Conservation (phyloP, 176 grass and related monocot genomes). For the Secale cereale region DNA sequence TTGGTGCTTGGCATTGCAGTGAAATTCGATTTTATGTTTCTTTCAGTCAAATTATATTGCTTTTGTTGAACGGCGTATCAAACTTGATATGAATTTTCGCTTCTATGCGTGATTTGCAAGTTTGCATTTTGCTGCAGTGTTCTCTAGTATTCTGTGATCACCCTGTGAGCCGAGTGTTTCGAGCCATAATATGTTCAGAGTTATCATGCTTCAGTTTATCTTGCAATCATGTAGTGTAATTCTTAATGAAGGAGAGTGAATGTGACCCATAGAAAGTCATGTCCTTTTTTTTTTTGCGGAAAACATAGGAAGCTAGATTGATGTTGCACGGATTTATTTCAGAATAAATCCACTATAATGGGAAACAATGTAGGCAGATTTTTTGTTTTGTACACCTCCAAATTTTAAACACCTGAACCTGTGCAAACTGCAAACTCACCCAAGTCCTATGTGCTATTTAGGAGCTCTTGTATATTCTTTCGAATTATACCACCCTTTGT, state of each 20-base stretch:
- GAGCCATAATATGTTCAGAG: neutral
- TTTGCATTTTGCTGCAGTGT: neutral
- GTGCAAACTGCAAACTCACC: neutral
- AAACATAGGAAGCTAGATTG: neutral
- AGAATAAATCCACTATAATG: neutral
- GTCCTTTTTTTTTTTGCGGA: neutral
- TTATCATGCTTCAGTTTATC: neutral
- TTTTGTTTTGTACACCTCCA: neutral
- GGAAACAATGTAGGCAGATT: neutral
- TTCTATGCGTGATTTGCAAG: neutral
- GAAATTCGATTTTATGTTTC: neutral
- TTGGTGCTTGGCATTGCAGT: conserved; percentile 2
- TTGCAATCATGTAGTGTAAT: neutral
- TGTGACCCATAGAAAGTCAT: neutral
- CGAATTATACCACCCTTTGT: neutral
- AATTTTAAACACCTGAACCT: neutral
- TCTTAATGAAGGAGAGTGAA: neutral
- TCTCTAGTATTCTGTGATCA: neutral
- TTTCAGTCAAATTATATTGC: neutral
- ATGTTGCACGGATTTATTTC: neutral
- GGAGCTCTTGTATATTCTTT: neutral
- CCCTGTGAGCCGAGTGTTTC: neutral
- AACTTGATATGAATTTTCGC: neutral
- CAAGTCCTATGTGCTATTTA: neutral
- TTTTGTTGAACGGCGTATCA: neutral